These are phyloP conservation scores for Drosera capensis DNA, from an alignment of 148 eudicot genomes.

Conservation along the genomic window DNA sequence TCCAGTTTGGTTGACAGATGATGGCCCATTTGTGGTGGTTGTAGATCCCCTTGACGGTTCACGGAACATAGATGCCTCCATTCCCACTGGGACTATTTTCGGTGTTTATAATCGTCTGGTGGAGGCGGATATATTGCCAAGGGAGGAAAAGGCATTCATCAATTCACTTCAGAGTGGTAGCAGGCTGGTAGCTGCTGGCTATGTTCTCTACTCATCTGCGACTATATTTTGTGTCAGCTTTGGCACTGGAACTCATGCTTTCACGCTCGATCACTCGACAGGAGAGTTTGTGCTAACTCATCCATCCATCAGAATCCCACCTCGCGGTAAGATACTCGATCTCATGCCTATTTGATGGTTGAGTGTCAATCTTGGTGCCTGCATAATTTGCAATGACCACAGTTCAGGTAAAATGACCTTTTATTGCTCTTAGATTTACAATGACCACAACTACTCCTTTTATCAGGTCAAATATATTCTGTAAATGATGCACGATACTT, in stretches of 20 bases:
- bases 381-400: too few species aligned
- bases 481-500: conserved; percentile 99
- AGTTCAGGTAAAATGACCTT: too few species aligned
- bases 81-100: conserved; percentile 93
- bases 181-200: conserved; percentile 73
- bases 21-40: conserved; percentile 89
- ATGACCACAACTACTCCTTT: conserved; percentile 1
- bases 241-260: conserved; percentile 75
- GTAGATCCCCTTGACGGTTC: conserved; percentile 96
- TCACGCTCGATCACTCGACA: conserved; percentile 69
- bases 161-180: conserved; percentile 87
- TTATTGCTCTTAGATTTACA: background rate
- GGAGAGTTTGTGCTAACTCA: conserved; percentile 86
- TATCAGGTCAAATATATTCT: conserved; percentile 92
- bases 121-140: conserved; percentile 59
- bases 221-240: conserved; percentile 78
- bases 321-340: conserved; percentile 40
- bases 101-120: conserved; percentile 66
- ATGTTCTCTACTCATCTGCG: conserved; percentile 96
- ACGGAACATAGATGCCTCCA: conserved; percentile 91
- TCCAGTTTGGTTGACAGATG: conserved; percentile 64
- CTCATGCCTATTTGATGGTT: too few species aligned
- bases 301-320: conserved; percentile 66
- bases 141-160: conserved; percentile 56
- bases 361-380: too few species aligned